Base-by-base conservation (phyloP, 2,329 filamentous ascomycete species). In the Exophiala oligosperma region DNA sequence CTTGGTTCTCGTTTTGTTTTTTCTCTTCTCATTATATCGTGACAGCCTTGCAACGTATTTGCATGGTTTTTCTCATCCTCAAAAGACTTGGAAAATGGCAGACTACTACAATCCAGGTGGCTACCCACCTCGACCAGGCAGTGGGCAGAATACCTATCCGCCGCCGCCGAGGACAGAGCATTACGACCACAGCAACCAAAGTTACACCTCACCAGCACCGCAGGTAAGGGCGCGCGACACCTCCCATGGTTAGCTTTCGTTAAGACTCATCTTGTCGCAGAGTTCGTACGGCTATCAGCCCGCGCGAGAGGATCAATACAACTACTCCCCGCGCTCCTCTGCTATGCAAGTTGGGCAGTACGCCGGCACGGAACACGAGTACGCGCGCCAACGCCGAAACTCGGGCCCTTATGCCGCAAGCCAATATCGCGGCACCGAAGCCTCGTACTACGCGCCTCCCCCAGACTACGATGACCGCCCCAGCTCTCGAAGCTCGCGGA, bases 321-420 rank as follows among this genome's bases (percentile, higher is more conserved):
- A 44, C 24, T 54, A 50, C 43, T 62, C 62, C n/a, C 62, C 62
- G 1, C 56, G 57, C 14, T 56, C 50, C n/a, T 59, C 63, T 28
- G 63, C 52, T 6, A 61, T 59, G 59, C 61, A 62, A 49, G 57
- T 65, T 24, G 59, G 57, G 9, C 55, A 59, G 37, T 66, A 64
- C 41, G 55, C 55, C 23, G 58, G 59, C 14, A 37, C 50, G 23
- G 56, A 59, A 21, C 37, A 47, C 51, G 54, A 57, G 3, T 48
- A 65, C 37, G 26, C 35, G n/a, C 59, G 61, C 23, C 51, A 64
- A 28, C 57, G 63, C 43, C 61, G 61, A 35, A 58, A 60, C 54
- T 59, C 61, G 1, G 60, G 62, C 29, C 61, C 59, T 14, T 57
- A 57, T 56, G 58, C 59, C 17, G 64, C 56, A 24, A 55, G 52